Percentiles rank a stretch among this genome's conserved stretches.
These are phyloP conservation scores for Aspergillus sclerotialis DNA, from an alignment of 2,329 filamentous ascomycete species.

Conservation along the genomic window DNA sequence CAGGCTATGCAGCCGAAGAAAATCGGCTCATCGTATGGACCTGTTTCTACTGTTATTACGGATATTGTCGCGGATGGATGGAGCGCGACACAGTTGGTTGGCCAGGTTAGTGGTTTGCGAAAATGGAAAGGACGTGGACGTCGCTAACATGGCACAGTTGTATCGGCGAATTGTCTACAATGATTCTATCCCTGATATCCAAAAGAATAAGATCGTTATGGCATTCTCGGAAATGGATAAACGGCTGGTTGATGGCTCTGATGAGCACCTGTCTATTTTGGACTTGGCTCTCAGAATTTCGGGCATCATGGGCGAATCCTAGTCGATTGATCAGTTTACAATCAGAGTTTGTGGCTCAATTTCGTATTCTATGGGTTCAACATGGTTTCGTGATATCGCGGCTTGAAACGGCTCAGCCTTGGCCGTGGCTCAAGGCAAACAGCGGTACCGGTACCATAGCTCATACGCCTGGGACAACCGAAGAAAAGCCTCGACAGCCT, in stretches of 20 bases:
- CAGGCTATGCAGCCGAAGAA: slow-evolving; percentile 68
- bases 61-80: slow-evolving; percentile 94
- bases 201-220: slow-evolving; percentile 85
- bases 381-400: too few species aligned
- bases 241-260: slow-evolving; percentile 84
- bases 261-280: slow-evolving; percentile 87
- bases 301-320: slow-evolving; percentile 51
- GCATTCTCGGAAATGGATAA: slow-evolving; percentile 94
- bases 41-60: slow-evolving; percentile 71
- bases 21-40: slow-evolving; percentile 59
- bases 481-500: too few species aligned
- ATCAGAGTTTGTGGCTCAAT: too few species aligned
- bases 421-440: not conserved
- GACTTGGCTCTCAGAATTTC: slow-evolving; percentile 79
- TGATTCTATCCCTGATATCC: slow-evolving; percentile 71
- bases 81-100: slow-evolving; percentile 84
- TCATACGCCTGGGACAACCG: too few species aligned
- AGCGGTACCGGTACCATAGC: too few species aligned
- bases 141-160: slow-evolving; percentile 11
- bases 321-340: too few species aligned
- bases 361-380: too few species aligned
- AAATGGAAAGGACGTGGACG: not conserved
- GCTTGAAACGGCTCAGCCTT: not conserved
- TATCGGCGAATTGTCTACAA: slow-evolving; percentile 79
- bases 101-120: slow-evolving; percentile 52